Percentiles rank a stretch among this genome's conserved stretches.
phyloP scores from a whole-genome alignment of 2,329 filamentous ascomycete species.

The Neonectria coccinea region DNA sequence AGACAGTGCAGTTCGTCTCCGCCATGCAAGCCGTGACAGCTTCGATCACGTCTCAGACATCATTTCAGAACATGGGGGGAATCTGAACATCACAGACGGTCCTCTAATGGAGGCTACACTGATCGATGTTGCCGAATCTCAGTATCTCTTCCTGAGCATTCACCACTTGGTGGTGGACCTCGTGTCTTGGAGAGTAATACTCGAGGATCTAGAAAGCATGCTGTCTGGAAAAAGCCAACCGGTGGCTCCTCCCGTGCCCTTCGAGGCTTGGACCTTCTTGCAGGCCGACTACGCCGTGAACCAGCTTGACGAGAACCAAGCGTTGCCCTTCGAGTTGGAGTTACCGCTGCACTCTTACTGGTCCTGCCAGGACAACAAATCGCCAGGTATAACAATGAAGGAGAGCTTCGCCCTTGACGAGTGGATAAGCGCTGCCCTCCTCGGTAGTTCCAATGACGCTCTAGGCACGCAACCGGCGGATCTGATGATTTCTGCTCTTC shows the following conservation, averaged over 20 bases:
- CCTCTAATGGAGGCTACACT: slow-evolving; percentile 15
- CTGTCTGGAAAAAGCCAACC: not conserved
- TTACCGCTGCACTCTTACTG: too few species aligned
- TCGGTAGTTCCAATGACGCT: slow-evolving; percentile 18
- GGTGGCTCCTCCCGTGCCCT: too few species aligned
- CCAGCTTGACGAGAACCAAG: too few species aligned
- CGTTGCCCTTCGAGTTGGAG: too few species aligned
- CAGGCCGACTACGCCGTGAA: not conserved
- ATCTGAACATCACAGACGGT: slow-evolving; percentile 9
- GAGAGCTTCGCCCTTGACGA: slow-evolving; percentile 12
- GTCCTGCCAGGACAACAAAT: not conserved
- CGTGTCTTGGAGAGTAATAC: slow-evolving; percentile 25
- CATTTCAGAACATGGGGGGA: slow-evolving; percentile 19
- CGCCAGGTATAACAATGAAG: not conserved
- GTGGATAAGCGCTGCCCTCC: slow-evolving; percentile 7
- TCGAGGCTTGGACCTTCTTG: too few species aligned
- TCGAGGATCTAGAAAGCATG: slow-evolving; percentile 20
- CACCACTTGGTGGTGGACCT: slow-evolving; percentile 28
- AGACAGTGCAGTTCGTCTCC: slow-evolving; percentile 7
- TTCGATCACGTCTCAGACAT: slow-evolving; percentile 12
- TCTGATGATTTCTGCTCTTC: slow-evolving; percentile 23
- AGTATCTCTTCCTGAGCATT: slow-evolving; percentile 18
- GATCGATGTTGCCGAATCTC: slow-evolving; percentile 12
- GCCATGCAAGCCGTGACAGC: slow-evolving; percentile 5
- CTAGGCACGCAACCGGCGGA: slow-evolving; percentile 26